A percentile compares a stretch with the other conserved stretches of the same genome.
Conservation (phyloP, 768 basidiomycete species). For the Psilocybe cyanescens region DNA sequence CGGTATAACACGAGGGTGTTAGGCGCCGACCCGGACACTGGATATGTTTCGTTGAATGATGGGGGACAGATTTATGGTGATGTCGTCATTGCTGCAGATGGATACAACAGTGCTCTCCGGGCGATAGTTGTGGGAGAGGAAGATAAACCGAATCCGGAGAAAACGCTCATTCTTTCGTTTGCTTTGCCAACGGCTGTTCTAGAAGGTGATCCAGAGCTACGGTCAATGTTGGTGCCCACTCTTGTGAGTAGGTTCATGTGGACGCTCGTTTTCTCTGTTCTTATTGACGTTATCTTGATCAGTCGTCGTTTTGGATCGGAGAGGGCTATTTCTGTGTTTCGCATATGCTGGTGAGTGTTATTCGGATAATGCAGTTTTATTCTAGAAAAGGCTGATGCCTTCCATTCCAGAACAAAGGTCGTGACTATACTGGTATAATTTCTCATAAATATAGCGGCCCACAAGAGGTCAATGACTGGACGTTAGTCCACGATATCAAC, state of each 20-base stretch:
- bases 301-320: conserved; percentile 26
- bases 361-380: conserved; percentile 3
- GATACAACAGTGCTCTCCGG: conserved; percentile 46
- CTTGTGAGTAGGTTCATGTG: conserved; percentile 29
- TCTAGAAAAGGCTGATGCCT: conserved; percentile 3
- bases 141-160: conserved; percentile 20
- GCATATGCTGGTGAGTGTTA: conserved; percentile 27
- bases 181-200: conserved; percentile 34
- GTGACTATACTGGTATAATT: conserved; percentile 31
- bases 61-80: conserved; percentile 52
- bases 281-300: not conserved
- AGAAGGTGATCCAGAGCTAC: conserved; percentile 35
- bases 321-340: conserved; percentile 30
- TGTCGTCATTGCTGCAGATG: conserved; percentile 66
- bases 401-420: conserved; percentile 25
- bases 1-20: conserved; percentile 42
- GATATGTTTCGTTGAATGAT: conserved; percentile 40
- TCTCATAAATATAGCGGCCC: conserved; percentile 26
- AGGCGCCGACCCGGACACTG: conserved; percentile 31
- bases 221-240: conserved; percentile 26
- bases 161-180: conserved; percentile 33
- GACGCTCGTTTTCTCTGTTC: not conserved
- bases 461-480: conserved; percentile 31
- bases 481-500: conserved; percentile 31
- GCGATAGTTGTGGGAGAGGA: conserved; percentile 31